Evolutionary conservation across 345 rosid genomes (phyloP).

Genomic region (sweet orange (Citrus sinensis)): DNA sequence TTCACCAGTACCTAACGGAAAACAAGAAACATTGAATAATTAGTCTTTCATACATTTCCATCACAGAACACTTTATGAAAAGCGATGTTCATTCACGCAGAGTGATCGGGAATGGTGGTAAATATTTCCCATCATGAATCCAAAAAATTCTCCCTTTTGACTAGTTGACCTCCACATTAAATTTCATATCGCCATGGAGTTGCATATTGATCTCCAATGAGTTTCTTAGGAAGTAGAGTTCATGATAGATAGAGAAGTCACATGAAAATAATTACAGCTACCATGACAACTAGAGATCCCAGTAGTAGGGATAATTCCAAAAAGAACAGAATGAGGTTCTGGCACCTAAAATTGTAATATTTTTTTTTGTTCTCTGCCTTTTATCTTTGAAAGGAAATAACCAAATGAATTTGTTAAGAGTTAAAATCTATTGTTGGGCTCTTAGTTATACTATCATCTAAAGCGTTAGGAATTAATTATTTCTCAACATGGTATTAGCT

Average conservation of each 20-base stretch:
- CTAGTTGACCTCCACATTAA: background rate
- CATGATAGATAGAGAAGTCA: background rate
- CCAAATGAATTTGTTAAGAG: background rate
- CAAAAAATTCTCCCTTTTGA: background rate
- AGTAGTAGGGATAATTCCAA: background rate
- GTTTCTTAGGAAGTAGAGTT: background rate
- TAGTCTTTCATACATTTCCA: background rate
- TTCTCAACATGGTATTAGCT: background rate
- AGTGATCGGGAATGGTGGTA: background rate
- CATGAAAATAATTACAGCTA: background rate
- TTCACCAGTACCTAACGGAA: conserved; percentile 36
- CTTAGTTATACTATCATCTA: background rate
- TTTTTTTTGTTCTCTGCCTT: background rate
- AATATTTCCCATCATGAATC: background rate
- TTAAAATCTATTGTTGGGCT: background rate
- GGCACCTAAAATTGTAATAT: background rate
- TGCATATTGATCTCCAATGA: background rate
- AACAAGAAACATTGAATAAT: background rate
- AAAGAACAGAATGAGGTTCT: background rate
- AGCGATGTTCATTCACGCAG: background rate
- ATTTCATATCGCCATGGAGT: background rate
- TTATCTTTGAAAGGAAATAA: background rate
- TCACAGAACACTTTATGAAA: background rate
- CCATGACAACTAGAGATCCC: background rate
- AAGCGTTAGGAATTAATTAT: background rate